phyloP scores from a whole-genome alignment of 495 filamentous ascomycete species.

The Cercophora samala region DNA sequence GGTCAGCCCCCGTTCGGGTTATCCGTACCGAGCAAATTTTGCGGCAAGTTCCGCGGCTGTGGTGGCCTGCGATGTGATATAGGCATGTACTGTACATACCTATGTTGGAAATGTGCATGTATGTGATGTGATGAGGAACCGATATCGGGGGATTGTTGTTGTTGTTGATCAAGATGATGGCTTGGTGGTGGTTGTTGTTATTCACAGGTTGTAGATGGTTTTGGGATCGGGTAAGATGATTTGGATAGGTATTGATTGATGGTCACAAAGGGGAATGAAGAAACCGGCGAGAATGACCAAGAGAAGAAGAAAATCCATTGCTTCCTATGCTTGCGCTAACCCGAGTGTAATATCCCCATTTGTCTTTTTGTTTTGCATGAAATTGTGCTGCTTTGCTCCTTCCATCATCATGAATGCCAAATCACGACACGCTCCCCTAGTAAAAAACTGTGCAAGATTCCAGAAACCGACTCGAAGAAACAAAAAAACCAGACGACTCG shows the following conservation, averaged over 20 bases:
- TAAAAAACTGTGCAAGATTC: too few species aligned
- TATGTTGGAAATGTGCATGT: too few species aligned
- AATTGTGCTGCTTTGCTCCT: not conserved
- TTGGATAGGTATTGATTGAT: not conserved
- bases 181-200: not conserved
- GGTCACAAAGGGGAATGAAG: not conserved
- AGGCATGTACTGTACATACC: too few species aligned
- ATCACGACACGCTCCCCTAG: too few species aligned
- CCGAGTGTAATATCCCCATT: not conserved
- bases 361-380: not conserved
- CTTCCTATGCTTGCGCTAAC: slow-evolving; percentile 3
- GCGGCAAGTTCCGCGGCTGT: not conserved
- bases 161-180: not conserved
- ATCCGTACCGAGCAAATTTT: too few species aligned
- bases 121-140: not conserved
- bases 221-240: not conserved
- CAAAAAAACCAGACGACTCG: too few species aligned
- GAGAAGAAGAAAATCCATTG: not conserved
- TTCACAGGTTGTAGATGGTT: too few species aligned
- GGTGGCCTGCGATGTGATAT: not conserved
- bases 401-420: too few species aligned
- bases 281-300: not conserved
- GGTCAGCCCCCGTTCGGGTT: too few species aligned
- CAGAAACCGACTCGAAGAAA: too few species aligned
- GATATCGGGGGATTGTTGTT: not conserved